Evolutionary conservation across 192 early-diverging fungal genomes (phyloP).

Genomic region (Umbelopsis sp.): DNA sequence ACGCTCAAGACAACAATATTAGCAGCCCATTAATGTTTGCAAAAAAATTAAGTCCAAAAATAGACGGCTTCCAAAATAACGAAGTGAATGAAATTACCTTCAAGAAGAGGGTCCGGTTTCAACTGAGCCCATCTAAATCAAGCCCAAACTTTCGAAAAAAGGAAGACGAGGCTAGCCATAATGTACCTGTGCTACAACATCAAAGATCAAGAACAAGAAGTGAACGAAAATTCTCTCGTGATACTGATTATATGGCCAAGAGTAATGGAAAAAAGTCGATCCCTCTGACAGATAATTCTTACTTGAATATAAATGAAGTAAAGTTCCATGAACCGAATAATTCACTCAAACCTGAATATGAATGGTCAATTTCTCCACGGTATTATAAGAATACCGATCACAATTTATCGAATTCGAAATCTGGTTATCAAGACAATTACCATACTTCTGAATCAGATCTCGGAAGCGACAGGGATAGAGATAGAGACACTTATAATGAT

Average conservation of each 20-base stretch:
- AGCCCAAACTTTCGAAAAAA: not conserved
- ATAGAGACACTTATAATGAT: not conserved
- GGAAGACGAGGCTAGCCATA: not conserved
- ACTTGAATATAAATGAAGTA: too few relatives aligned
- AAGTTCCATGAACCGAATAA: too few relatives aligned
- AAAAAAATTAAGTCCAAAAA: not conserved
- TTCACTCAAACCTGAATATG: too few relatives aligned
- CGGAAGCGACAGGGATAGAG: not conserved
- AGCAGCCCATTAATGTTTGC: not conserved
- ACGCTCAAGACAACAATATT: not conserved
- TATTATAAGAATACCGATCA: too few relatives aligned
- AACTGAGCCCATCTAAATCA: not conserved
- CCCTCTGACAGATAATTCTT: too few relatives aligned
- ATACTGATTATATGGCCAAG: too few relatives aligned
- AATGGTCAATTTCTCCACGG: too few relatives aligned
- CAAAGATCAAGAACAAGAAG: too few relatives aligned
- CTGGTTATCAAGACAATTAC: not conserved
- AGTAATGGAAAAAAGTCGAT: too few relatives aligned
- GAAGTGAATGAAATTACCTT: not conserved
- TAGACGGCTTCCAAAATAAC: not conserved
- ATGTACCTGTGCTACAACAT: too few relatives aligned
- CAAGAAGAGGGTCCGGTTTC: not conserved
- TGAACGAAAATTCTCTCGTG: too few relatives aligned
- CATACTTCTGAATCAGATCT: not conserved
- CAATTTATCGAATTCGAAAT: too few relatives aligned